These are phyloP conservation scores for Adansonia rubrostipa DNA, from an alignment of 441 rosid species.

Conservation along the genomic window DNA sequence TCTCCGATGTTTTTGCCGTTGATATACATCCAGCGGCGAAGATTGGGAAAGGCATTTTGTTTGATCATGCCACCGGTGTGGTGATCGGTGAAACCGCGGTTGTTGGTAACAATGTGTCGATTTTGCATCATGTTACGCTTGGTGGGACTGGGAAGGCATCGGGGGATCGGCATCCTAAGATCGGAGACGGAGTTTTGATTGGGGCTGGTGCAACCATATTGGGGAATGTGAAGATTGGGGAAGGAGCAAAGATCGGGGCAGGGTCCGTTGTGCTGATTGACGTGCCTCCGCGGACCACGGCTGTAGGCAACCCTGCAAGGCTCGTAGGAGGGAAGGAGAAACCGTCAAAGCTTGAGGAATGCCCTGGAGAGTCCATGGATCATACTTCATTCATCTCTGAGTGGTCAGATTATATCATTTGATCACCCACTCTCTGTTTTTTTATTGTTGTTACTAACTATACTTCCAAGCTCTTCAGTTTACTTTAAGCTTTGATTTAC, in stretches of 20 bases:
- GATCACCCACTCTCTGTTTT: slow-evolving; percentile 17
- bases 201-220: slow-evolving; percentile 93
- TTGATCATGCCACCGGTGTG: slow-evolving; percentile 93
- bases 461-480: too few relatives aligned
- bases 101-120: slow-evolving; percentile 87
- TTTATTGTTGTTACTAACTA: too few relatives aligned
- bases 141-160: slow-evolving; percentile 86
- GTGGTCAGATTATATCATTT: slow-evolving; percentile 94
- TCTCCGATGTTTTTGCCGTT: slow-evolving; percentile 86
- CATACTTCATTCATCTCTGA: slow-evolving; percentile 87
- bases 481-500: too few relatives aligned
- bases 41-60: slow-evolving; percentile 82
- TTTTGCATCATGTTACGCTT: slow-evolving; percentile 87
- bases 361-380: slow-evolving; percentile 96
- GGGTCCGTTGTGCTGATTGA: slow-evolving; percentile 89
- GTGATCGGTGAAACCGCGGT: slow-evolving; percentile 91
- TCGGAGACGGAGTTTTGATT: slow-evolving; percentile 88
- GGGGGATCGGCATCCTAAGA: slow-evolving; percentile 90
- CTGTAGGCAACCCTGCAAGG: slow-evolving; percentile 92
- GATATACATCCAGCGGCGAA: slow-evolving; percentile 95
- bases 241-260: slow-evolving; percentile 91
- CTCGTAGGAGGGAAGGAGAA: slow-evolving; percentile 86
- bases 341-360: slow-evolving; percentile 65
- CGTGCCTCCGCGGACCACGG: slow-evolving; percentile 77
- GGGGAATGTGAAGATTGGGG: slow-evolving; percentile 83